Evolutionary conservation across 768 basidiomycete genomes (phyloP).

Genomic region (Kwoniella newhampshirensis): DNA sequence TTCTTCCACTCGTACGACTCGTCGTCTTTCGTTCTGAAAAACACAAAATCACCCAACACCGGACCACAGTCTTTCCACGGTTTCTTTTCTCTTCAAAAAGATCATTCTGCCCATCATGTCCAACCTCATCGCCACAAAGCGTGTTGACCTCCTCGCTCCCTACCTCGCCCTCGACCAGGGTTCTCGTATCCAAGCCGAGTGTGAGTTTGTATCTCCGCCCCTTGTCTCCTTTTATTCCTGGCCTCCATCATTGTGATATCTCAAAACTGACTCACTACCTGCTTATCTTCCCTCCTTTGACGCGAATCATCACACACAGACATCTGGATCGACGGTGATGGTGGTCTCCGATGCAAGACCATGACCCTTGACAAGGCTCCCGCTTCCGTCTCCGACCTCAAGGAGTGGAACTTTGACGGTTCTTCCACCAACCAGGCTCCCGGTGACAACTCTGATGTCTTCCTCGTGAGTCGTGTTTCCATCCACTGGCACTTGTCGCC

Average conservation of each 20-base stretch:
- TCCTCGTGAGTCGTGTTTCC: constrained; percentile 60
- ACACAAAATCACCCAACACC: not conserved
- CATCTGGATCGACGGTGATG: constrained; percentile 96
- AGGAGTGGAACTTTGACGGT: constrained; percentile 99
- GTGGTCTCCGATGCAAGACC: constrained; percentile 93
- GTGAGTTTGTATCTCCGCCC: constrained; percentile 28
- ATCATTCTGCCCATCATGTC: constrained; percentile 36
- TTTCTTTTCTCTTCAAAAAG: not conserved
- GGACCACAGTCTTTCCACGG: too few relatives aligned
- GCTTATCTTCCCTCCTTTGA: not conserved
- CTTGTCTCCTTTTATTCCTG: not conserved
- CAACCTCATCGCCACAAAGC: constrained; percentile 51
- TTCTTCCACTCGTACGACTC: not conserved
- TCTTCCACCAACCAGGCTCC: constrained; percentile 97
- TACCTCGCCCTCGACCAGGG: constrained; percentile 88
- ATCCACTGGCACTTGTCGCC: too few relatives aligned
- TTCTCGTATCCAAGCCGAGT: constrained; percentile 87
- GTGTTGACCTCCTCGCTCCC: constrained; percentile 75
- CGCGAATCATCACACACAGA: constrained; percentile 58
- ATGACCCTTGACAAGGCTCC: constrained; percentile 89
- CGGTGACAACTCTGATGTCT: constrained; percentile 92
- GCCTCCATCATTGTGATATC: not conserved
- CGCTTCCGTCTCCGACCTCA: constrained; percentile 83
- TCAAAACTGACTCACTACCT: constrained; percentile 4
- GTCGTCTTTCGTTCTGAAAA: not conserved